Conservation (phyloP, 1,284 basidiomycete species). For the Leccinum fuscescens region DNA sequence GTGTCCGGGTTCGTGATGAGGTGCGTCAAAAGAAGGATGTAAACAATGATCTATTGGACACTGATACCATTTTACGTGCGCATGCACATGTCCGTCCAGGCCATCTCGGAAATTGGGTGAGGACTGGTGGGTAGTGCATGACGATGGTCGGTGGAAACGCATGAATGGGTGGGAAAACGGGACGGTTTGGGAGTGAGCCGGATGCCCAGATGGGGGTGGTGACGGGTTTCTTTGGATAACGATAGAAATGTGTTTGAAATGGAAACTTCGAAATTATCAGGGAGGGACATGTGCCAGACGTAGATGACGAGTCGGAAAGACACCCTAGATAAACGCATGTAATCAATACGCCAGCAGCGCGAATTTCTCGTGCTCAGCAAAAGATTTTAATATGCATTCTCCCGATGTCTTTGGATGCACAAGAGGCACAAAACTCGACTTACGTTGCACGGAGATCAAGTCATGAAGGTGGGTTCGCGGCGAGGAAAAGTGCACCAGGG, state of each 20-base stretch:
- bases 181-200: not conserved
- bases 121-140: constrained; percentile 10
- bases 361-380: constrained; percentile 10
- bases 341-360: constrained; percentile 2
- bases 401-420: not conserved
- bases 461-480: constrained; percentile 18
- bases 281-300: constrained; percentile 10
- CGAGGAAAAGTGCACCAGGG: constrained; percentile 6
- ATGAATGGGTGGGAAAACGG: constrained; percentile 4
- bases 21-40: not conserved
- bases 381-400: constrained; percentile 2
- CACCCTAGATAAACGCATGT: constrained; percentile 11
- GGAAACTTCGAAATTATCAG: constrained; percentile 10
- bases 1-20: constrained; percentile 7
- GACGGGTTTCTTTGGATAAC: constrained; percentile 6
- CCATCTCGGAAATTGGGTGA: constrained; percentile 21
- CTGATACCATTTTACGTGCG: constrained; percentile 7
- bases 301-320: constrained; percentile 1
- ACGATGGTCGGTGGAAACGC: constrained; percentile 9
- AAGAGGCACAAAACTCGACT: not conserved
- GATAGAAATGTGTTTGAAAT: constrained; percentile 8
- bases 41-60: constrained; percentile 1
- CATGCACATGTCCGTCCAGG: constrained; percentile 10
- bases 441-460: constrained; percentile 20
- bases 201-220: constrained; percentile 9